Percentiles rank a stretch among this genome's conserved stretches.
Conservation (phyloP, 805 yeast species). For the Metschnikowia rubicola region DNA sequence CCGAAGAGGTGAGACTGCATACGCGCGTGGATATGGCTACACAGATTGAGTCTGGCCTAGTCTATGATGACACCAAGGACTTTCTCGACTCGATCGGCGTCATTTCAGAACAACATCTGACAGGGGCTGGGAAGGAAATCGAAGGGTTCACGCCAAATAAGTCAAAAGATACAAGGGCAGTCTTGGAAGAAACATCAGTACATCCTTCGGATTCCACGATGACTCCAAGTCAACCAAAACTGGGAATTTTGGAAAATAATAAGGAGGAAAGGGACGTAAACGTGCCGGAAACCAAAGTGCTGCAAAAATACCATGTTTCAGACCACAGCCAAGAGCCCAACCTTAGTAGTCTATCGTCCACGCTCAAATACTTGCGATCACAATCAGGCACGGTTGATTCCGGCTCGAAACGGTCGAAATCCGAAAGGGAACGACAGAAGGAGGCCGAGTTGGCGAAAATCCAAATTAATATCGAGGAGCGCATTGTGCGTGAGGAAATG, state of each 20-base stretch:
- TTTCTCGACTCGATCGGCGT: constrained; percentile 27
- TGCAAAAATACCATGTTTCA: neutral
- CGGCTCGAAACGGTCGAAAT: constrained; percentile 3
- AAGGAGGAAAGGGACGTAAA: too few species aligned
- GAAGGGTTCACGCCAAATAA: too few species aligned
- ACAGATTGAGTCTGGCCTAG: constrained; percentile 15
- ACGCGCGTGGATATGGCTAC: constrained; percentile 17
- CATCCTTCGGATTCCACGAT: too few species aligned
- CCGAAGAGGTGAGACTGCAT: constrained; percentile 32
- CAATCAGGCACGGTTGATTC: neutral
- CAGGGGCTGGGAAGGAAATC: too few species aligned
- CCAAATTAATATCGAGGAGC: constrained; percentile 31
- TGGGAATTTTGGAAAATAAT: too few species aligned
- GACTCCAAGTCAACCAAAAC: too few species aligned
- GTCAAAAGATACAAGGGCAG: too few species aligned
- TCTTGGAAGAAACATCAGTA: too few species aligned
- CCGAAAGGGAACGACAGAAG: constrained; percentile 23
- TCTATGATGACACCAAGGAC: constrained; percentile 39
- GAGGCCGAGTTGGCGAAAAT: constrained; percentile 30
- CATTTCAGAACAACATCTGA: neutral
- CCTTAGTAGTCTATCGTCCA: constrained; percentile 12
- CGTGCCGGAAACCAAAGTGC: neutral
- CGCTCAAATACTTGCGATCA: constrained; percentile 15
- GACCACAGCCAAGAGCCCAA: neutral
- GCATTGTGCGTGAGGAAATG: constrained; percentile 30